Base-by-base conservation (phyloP, 108 stramenopile genomes). In the Thalassiosira profunda region DNA sequence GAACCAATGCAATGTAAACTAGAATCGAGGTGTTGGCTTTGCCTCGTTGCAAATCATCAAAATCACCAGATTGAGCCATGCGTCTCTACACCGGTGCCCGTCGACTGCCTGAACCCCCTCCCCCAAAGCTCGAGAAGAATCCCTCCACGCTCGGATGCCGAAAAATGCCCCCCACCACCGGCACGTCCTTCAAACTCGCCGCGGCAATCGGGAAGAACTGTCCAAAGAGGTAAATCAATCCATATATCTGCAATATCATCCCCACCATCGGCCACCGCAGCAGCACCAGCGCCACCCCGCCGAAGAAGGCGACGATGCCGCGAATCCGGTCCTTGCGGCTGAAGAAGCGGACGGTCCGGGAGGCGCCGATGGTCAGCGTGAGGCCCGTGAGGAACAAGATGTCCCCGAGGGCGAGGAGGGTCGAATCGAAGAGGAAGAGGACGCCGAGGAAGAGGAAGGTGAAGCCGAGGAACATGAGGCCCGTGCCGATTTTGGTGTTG, bases 131-230 rank as follows among this genome's bases (percentile, higher is more conserved):
- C 7, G 66, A 49, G 72, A 96, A 87, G 64, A 96, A 91, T 46
- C 81, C 57, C 58, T 89, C 95, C 29, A 96, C 80, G 0, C 68
- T 75, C 33, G 90, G 90, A 35, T 79, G 52, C 17, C 83, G 74
- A 47, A 94, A 82, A 34, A 91, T 59, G 14, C 69, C 70, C 57
- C 93, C 93, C 63, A 94, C 79, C 18, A 91, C 84, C 1, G 93
- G 93, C 17, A 86, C 88, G 61, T 93, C 85, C 69, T 83, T 82
- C 86, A 93, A 76, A 24, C 87, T 84, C 49, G 87, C 84, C 23
- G 90, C 90, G 8, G 89, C 92, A 63, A 96, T 96, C 1, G 95
- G 95, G 73, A 96, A 93, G 74, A 96, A 96, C 47, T 96, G 95
- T 46, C 95, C 95, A 73, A 96, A 96, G 43, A 96, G 64, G 68